These are phyloP conservation scores for Aethionema arabicum DNA, from an alignment of 345 rosid genomes.

Conservation along the genomic window DNA sequence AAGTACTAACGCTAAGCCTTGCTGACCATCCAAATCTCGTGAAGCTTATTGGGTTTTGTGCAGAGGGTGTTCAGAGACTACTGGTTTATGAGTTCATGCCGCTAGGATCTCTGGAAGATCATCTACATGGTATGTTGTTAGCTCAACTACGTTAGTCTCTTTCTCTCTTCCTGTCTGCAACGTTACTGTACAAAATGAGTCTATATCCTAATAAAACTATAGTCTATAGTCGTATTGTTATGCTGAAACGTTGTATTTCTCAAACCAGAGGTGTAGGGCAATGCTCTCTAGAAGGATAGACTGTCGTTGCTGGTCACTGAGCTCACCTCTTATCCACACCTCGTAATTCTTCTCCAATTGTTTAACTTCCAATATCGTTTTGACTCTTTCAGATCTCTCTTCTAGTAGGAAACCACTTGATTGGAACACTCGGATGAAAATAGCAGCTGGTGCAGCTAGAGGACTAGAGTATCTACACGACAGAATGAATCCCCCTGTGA, in stretches of 20 bases:
- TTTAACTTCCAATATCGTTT: constrained; percentile 12
- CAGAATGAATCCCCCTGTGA: constrained; percentile 71
- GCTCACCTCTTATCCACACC: not conserved
- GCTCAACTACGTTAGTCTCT: not conserved
- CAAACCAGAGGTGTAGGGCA: no score
- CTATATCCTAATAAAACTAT: not conserved
- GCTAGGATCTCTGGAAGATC: constrained; percentile 74
- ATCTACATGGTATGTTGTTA: constrained; percentile 62
- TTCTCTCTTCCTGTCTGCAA: not conserved
- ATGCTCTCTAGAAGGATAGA: not conserved
- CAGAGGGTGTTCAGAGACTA: constrained; percentile 84
- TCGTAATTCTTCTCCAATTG: not conserved
- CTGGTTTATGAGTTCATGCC: constrained; percentile 90
- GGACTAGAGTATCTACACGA: constrained; percentile 87
- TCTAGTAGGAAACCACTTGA: constrained; percentile 53
- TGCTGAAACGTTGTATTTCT: no score
- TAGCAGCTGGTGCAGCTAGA: constrained; percentile 88
- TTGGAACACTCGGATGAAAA: constrained; percentile 83
- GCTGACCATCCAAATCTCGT: constrained; percentile 86
- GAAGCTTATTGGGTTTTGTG: constrained; percentile 84
- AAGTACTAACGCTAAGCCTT: constrained; percentile 71
- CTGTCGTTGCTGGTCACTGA: constrained; percentile 1
- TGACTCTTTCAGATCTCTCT: constrained; percentile 48
- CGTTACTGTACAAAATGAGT: not conserved
- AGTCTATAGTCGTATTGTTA: no score